A percentile compares a stretch with the other conserved stretches of the same genome.
Evolutionary conservation across 352 stramenopile genomes (phyloP).

Genomic region (Phytophthora melonis): DNA sequence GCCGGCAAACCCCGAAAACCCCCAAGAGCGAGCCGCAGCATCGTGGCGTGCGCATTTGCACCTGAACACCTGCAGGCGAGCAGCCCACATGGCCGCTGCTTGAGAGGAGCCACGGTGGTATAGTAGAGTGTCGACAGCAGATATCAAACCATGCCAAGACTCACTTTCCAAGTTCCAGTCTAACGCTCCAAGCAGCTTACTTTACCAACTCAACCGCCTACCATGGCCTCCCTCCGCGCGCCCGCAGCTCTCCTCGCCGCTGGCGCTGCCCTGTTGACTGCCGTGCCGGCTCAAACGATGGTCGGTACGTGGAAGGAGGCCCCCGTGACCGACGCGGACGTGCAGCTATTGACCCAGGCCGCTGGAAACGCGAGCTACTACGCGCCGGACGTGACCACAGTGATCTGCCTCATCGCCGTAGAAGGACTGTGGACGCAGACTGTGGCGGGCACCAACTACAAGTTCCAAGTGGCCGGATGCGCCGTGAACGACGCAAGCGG

Average conservation of each 20-base stretch:
- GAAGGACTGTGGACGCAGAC: constrained; percentile 46
- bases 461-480: constrained; percentile 55
- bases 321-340: constrained; percentile 32
- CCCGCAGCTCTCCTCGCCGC: neutral
- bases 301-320: constrained; percentile 33
- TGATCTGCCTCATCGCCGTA: constrained; percentile 54
- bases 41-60: constrained; percentile 13
- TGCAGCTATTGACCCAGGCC: constrained; percentile 43
- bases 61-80: constrained; percentile 3
- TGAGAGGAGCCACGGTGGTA: constrained; percentile 7
- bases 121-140: constrained; percentile 16
- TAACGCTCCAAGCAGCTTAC: constrained; percentile 20
- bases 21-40: neutral
- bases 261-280: constrained; percentile 13
- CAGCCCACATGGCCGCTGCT: neutral
- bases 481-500: constrained; percentile 39
- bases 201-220: neutral
- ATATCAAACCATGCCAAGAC: no score
- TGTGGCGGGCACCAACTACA: constrained; percentile 66
- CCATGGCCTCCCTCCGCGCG: constrained; percentile 22
- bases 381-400: constrained; percentile 34
- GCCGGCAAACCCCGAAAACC: constrained; percentile 10
- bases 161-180: constrained; percentile 31
- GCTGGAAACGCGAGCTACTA: constrained; percentile 46
- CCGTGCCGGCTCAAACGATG: constrained; percentile 24